phyloP scores from a whole-genome alignment of 257 asterid species.

The Datura wrightii region DNA sequence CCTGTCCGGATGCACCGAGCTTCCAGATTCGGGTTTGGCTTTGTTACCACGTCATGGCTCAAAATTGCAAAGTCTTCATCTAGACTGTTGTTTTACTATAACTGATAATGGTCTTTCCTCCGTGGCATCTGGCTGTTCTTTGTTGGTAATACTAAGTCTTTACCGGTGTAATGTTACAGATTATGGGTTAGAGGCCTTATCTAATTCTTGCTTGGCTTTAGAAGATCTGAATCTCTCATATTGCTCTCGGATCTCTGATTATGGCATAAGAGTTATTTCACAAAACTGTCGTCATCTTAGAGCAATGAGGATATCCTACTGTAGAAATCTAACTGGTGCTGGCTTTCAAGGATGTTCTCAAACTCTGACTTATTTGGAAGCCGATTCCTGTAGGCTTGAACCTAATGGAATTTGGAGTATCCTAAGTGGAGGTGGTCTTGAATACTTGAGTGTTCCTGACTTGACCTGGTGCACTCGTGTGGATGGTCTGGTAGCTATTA shows the following conservation, averaged over 20 bases:
- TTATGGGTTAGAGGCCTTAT: conserved; percentile 55
- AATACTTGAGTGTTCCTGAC: conserved; percentile 62
- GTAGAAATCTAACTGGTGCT: conserved; percentile 60
- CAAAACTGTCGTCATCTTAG: conserved; percentile 54
- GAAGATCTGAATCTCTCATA: conserved; percentile 66
- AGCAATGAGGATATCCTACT: conserved; percentile 66
- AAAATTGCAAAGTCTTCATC: conserved; percentile 49
- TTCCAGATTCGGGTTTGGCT: conserved; percentile 63
- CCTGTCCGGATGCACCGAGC: conserved; percentile 69
- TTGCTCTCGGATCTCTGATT: conserved; percentile 60
- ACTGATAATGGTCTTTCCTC: conserved; percentile 57
- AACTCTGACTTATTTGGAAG: conserved; percentile 60
- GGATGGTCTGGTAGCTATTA: conserved; percentile 48
- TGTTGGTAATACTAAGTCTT: conserved; percentile 60
- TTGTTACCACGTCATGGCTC: conserved; percentile 49
- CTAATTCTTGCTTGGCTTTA: conserved; percentile 51
- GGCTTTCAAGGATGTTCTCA: conserved; percentile 70
- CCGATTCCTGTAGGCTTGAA: conserved; percentile 65
- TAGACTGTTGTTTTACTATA: conserved; percentile 68
- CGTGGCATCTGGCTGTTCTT: conserved; percentile 63
- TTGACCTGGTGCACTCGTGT: conserved; percentile 55
- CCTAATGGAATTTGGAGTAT: conserved; percentile 62
- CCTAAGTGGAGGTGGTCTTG: conserved; percentile 74
- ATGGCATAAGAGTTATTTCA: conserved; percentile 55
- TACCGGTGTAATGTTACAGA: conserved; percentile 72